Base-by-base conservation (phyloP, 495 filamentous ascomycete species). In the Platismatia glauca region DNA sequence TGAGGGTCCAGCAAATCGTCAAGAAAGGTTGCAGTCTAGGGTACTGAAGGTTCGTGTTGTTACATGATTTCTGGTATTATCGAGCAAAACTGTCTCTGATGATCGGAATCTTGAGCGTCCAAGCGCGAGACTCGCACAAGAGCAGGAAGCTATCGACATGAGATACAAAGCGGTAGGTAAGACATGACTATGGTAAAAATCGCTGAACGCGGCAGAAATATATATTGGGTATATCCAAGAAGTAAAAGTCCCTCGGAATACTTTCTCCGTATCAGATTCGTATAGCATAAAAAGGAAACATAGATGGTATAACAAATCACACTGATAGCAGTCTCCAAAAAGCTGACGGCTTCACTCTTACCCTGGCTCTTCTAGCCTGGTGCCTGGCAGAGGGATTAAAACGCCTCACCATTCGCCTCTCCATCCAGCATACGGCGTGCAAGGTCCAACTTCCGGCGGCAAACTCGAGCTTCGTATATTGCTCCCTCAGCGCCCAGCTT, bases 401-500 rank as follows among this genome's bases (percentile, higher is more conserved):
- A 70, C 4, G 61, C 66, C 58, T 69, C 69, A 27, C 69, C 64
- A 39, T 71, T 66, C 35, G 80, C 70, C 68, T 81, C 78, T 12
- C 88, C 89, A 66, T 92, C 89, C 48, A 96, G 72, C 4, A 85
- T 80, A 48, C 85, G 76, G 66, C 84, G 78, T 27, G 90, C 91
- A 53, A 83, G 82, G 67, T 95, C 89, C 58, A 96, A 75, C 66
- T 86, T 78, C 64, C 88, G 74, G 59, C 89, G 75, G 67, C 86
- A 84, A 46, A 85, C 73, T 62, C 84, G 75, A 37, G 81, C 83
- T 58, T 87, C 84, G 57, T 84, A 80, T 37, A 78, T 75, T 13
- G 83, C 83, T 16, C 81, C 78, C 44, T 66, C 65, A 15, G 22
- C 29, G 7, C 78, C 78, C 13, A 76, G 80, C 61, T 85, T 83